phyloP scores from a whole-genome alignment of 768 basidiomycete genomes.

The Phanerochaete sordida region DNA sequence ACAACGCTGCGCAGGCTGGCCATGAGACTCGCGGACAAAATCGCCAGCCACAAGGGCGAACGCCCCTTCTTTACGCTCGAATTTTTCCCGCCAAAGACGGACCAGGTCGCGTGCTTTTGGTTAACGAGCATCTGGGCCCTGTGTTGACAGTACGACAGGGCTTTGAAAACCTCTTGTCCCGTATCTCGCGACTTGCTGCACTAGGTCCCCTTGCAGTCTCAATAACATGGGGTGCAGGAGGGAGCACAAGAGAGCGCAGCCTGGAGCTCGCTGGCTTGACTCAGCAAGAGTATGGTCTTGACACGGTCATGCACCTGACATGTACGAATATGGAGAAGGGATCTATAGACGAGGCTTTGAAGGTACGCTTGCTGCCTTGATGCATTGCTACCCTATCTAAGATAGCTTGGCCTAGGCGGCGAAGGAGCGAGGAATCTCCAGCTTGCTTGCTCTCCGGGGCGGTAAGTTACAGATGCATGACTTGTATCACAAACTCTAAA shows the following conservation, averaged over 20 bases:
- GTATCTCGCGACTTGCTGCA: constrained; percentile 77
- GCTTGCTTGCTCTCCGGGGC: constrained; percentile 89
- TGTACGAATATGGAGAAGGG: constrained; percentile 96
- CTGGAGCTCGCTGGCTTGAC: constrained; percentile 81
- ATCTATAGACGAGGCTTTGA: constrained; percentile 80
- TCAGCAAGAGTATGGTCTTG: constrained; percentile 70
- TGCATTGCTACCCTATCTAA: background rate
- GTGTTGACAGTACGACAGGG: constrained; percentile 47
- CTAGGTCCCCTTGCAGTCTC: constrained; percentile 83
- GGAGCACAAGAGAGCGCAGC: constrained; percentile 82
- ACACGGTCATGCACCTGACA: constrained; percentile 91
- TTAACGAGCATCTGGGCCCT: background rate
- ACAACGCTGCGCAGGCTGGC: background rate
- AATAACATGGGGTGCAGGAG: constrained; percentile 98
- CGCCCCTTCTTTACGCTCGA: constrained; percentile 91
- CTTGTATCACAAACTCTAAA: background rate
- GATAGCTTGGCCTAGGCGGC: constrained; percentile 56
- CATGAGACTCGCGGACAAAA: constrained; percentile 78
- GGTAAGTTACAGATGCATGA: constrained; percentile 41
- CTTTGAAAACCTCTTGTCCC: constrained; percentile 85
- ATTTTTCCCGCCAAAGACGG: constrained; percentile 95
- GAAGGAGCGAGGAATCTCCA: constrained; percentile 79
- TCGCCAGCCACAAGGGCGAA: constrained; percentile 38
- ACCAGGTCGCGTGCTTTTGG: constrained; percentile 50
- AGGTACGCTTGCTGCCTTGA: constrained; percentile 45